Evolutionary conservation across 2,329 filamentous ascomycete genomes (phyloP), one percentile per base, ranked within the genome.

Genomic region (Penicillium vulpinum): DNA sequence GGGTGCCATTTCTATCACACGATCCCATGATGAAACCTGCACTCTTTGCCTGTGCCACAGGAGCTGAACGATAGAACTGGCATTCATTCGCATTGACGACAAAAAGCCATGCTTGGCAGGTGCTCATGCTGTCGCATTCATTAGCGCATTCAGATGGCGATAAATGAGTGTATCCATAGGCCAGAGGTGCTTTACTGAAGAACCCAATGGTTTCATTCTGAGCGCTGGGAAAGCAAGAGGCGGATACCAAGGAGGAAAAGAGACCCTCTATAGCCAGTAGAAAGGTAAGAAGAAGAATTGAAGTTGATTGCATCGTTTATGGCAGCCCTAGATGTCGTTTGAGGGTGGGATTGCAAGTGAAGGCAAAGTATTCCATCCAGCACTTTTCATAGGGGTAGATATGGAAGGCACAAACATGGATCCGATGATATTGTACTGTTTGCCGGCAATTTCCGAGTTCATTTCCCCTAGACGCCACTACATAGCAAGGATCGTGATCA

Each of bases 11-110:
- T 31, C 35, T 54, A 54, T 54, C 51, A 39, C 51, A 54, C 18
- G 33, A 54, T 54, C 51, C 51, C 51, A 54, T 15, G 18, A 54
- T 54, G 43, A 54, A 54, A 38, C 51, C 51, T 24, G 43, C 26
- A 31, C 51, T 54, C 41, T 40, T 54, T 47, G 51, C 51, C 41
- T 54, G 41, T n/a, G 51, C 33, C 41, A 54, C 38, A 39, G 51
- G 51, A 8, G 43, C n/a, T 33, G 51, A 38, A 39, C 41, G 43
- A 47, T 54, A 54, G 18, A 54, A 26, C 33, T 54, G 51, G 13
- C 24, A 54, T 47, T 54, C 41, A n/a, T 54, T 40, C 22, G 51
- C 51, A 24, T 54, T 45, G 51, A 47, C 35, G 35, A 54, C 24
- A 9, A 39, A 54, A 33, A 46, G 51, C 51, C 51, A 54, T 41